phyloP scores from a whole-genome alignment of 2,329 filamentous ascomycete genomes.

The Truncatella angustata region DNA sequence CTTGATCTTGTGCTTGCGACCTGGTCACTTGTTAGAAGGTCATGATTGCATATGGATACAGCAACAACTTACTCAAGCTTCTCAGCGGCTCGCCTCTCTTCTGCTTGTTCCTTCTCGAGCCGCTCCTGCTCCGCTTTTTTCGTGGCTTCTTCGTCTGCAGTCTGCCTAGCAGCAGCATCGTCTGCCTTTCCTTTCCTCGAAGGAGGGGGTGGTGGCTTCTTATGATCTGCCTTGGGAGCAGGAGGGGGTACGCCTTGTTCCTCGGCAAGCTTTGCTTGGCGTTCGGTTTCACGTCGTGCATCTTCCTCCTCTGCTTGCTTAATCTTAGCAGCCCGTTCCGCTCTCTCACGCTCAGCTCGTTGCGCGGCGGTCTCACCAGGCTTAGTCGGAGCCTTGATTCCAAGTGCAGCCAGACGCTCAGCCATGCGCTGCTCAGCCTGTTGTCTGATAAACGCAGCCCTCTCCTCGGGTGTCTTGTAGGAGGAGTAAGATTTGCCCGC shows the following conservation, averaged over 20 bases:
- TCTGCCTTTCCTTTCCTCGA: constrained; percentile 65
- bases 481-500: constrained; percentile 70
- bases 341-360: constrained; percentile 81
- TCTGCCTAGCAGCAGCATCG: constrained; percentile 26
- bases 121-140: constrained; percentile 66
- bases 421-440: constrained; percentile 97
- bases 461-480: constrained; percentile 88
- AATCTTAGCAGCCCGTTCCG: constrained; percentile 82
- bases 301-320: constrained; percentile 94
- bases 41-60: no score
- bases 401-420: constrained; percentile 88
- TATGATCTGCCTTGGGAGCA: constrained; percentile 46
- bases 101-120: constrained; percentile 69
- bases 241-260: constrained; percentile 68
- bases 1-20: constrained; percentile 69
- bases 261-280: constrained; percentile 77
- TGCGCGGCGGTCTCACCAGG: constrained; percentile 79
- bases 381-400: constrained; percentile 80
- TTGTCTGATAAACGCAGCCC: constrained; percentile 94
- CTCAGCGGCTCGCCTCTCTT: constrained; percentile 70
- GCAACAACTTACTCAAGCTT: constrained; percentile 89
- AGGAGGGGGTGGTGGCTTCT: constrained; percentile 75
- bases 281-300: constrained; percentile 80
- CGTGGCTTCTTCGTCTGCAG: constrained; percentile 49
- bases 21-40: constrained; percentile 46